Percentiles rank a stretch among this genome's conserved stretches.
These are phyloP conservation scores for Yamadazyma dushanensis DNA, from an alignment of 1,139 yeast species.

Conservation along the genomic window DNA sequence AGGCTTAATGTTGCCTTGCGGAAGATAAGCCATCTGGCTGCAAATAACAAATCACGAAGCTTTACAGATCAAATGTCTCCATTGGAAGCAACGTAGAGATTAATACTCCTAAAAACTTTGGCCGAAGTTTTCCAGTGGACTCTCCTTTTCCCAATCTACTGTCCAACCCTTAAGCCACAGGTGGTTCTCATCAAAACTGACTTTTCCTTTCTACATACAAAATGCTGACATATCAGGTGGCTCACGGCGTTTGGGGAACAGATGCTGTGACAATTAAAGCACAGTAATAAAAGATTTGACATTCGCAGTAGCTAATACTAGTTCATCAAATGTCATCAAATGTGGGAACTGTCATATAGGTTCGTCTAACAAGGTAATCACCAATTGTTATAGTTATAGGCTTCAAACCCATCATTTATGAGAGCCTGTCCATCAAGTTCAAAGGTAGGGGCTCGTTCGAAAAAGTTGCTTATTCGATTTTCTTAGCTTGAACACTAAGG, in stretches of 20 bases:
- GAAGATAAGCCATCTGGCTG: no score
- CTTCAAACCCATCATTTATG: constrained; percentile 15
- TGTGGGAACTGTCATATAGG: constrained; percentile 58
- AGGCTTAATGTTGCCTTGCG: not conserved
- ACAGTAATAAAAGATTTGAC: constrained; percentile 44
- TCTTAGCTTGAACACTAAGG: no score
- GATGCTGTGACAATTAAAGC: constrained; percentile 42
- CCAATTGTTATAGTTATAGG: constrained; percentile 8
- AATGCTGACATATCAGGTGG: no score
- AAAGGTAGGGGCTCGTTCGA: constrained; percentile 25
- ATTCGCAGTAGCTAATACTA: constrained; percentile 50
- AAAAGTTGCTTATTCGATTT: constrained; percentile 26
- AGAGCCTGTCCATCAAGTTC: constrained; percentile 27
- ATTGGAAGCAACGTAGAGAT: no score
- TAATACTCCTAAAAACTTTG: no score
- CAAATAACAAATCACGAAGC: not conserved
- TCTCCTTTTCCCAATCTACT: no score
- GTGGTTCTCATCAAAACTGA: no score
- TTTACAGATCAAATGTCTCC: no score
- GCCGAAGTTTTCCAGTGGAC: no score
- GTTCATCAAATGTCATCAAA: constrained; percentile 27
- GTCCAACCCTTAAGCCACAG: no score
- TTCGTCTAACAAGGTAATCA: constrained; percentile 47
- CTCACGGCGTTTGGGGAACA: constrained; percentile 50
- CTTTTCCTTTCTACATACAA: no score